Conservation (phyloP, 73 alveolate genomes). For the Stentor coeruleus region DNA sequence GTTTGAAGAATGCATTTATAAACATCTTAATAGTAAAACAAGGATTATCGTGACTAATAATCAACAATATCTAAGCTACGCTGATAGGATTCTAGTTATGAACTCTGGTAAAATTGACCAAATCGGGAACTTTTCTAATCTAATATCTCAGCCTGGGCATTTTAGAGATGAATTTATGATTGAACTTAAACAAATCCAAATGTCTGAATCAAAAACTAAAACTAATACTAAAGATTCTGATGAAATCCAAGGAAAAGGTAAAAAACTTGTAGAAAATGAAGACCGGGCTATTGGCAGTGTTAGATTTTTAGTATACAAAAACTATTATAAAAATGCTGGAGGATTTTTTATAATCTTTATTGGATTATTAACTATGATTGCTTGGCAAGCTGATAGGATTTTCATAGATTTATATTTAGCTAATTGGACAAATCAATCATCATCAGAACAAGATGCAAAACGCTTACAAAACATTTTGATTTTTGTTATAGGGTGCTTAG, state of each 20-base stretch:
- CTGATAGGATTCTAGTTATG: conserved; percentile 48
- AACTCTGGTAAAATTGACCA: conserved; percentile 30
- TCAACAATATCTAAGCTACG: neutral
- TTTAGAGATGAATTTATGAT: neutral
- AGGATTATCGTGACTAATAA: conserved; percentile 4
- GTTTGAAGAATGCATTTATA: conserved; percentile 50
- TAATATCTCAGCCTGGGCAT: neutral
- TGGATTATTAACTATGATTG: neutral
- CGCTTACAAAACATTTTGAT: conserved; percentile 7
- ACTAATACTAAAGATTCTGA: too few species aligned
- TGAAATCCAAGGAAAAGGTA: neutral
- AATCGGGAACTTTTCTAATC: conserved; percentile 13
- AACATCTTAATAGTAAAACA: conserved; percentile 40
- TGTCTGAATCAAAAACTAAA: neutral
- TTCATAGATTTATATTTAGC: conserved; percentile 30
- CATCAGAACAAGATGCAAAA: neutral
- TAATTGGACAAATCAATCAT: conserved; percentile 34
- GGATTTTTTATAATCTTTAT: neutral
- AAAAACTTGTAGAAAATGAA: neutral
- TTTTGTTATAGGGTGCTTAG: neutral
- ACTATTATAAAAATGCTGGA: neutral
- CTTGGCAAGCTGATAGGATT: conserved; percentile 9
- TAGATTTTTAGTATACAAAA: neutral
- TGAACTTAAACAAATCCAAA: neutral
- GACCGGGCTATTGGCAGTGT: neutral